Evolutionary conservation across 2,329 filamentous ascomycete species (phyloP), one percentile per base, ranked within the genome.

Genomic region (Pseudogymnoascus sp.): DNA sequence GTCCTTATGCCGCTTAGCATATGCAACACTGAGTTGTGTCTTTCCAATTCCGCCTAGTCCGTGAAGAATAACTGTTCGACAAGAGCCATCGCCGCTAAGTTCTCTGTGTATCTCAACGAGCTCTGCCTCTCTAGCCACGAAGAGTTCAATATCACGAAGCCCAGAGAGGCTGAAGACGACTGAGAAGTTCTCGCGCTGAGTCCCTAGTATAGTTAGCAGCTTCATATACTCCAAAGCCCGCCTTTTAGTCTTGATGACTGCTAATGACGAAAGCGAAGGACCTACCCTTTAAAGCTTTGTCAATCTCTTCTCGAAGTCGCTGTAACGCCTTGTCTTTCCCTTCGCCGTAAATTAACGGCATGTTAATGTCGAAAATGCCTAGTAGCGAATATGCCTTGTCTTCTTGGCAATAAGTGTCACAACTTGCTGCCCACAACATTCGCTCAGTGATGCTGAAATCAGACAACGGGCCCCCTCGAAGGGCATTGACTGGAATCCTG

Each of bases 381-480:
- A 81, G 64, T 0, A 81, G 68, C 8, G 72, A 78, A 41, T 81
- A 81, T 0, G 77, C 77, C n/a, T 72, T 72, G 40, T 81, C 79
- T 62, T 81, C 78, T 0, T 62, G 4, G 2, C 73, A 63, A 0
- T 69, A 72, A 0, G 77, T 78, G 3, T 68, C 33, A 0, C 78
- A 71, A 8, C 66, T 60, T 4, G 71, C 70, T 3, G 77, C 76
- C 78, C 77, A 79, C 0, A 74, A 75, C 74, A 79, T 50, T 65
- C 64, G 61, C 60, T 67, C 59, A 56, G 38, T 26, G 26, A 69
- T 38, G 28, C 56, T 64, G 35, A 67, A 67, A 11, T 65, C 59
- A 26, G 61, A 60, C 56, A 68, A 62, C 0, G 19, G 28, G n/a
- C 50, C 41, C n/a, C 65, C 65, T 65, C 38, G 62, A 61, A 69